Base-by-base conservation (phyloP, 129 eudicot genomes). In the Scalesia atractyloides region DNA sequence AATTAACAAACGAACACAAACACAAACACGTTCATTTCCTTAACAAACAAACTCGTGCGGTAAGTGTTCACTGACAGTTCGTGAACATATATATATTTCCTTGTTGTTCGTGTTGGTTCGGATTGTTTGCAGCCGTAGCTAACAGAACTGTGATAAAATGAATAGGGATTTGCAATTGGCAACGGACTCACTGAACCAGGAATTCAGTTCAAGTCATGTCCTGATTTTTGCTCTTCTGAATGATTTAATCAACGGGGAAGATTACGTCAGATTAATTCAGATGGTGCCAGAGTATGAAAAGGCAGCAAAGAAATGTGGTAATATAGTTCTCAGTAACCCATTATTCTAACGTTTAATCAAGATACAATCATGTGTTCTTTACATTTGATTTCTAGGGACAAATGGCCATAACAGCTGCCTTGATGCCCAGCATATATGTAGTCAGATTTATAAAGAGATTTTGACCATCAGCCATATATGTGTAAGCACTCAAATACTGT, bases 81-180 rank as follows among this genome's bases (percentile, higher is more conserved):
- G 30, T 24, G 30, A 24, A 24, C 30, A 24, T 3, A 1, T 24
- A 1, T 24, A 24, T 3, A 24, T 24, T 24, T 24, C 30, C 30
- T 24, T 24, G 2, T 24, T 24, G 30, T 24, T 24, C 30, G 30
- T 24, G 30, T 24, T 24, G 2, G 30, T 24, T 24, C 30, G 30
- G 30, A 1, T 24, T 24, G 30, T 24, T 24, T 24, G 30, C 0
- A 24, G 30, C 30, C 30, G 2, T 24, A 24, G 30, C 30, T 24
- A 24, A 24, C 30, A 24, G 30, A 24, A 24, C 30, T 24, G 2
- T 24, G 30, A 24, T 24, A 24, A 9, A 60, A 43, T 70, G 49
- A 24, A 4, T 81, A 91, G 96, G 96, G 96, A 64, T 86, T 88
- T 83, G 97, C 93, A 20, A 91, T 91, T 69, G 96, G 97, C 16